Conservation (phyloP, 352 stramenopile genomes). For the Phytophthora colocasiae region DNA sequence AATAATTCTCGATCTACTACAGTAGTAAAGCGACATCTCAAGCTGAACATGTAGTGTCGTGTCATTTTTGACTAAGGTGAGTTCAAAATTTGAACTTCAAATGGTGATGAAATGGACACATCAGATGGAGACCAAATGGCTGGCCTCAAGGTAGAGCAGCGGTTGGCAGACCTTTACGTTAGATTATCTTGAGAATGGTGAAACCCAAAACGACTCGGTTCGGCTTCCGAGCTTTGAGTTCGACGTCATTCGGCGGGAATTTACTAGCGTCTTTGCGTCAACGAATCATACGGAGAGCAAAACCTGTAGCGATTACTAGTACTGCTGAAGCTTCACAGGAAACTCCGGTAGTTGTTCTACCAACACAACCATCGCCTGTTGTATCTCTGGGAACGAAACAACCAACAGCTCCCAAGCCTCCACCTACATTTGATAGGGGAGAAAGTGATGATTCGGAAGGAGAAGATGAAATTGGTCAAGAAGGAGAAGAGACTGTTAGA, state of each 20-base stretch:
- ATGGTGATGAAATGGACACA: too few relatives aligned
- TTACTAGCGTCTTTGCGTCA: conserved; percentile 30
- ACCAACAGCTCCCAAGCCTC: conserved; percentile 26
- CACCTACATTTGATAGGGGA: conserved; percentile 21
- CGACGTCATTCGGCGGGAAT: conserved; percentile 16
- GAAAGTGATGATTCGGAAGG: conserved; percentile 26
- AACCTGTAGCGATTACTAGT: conserved; percentile 13
- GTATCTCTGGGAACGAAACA: conserved; percentile 1
- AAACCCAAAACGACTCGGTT: conserved; percentile 20
- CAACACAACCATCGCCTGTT: not conserved
- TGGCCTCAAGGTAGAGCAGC: not conserved
- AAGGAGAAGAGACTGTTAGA: not conserved
- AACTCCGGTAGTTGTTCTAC: not conserved
- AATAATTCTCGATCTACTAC: too few relatives aligned
- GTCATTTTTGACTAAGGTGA: not conserved
- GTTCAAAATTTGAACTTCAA: too few relatives aligned
- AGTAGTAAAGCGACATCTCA: not conserved
- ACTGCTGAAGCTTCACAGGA: conserved; percentile 8
- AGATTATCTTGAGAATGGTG: conserved; percentile 19
- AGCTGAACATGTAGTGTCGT: too few relatives aligned
- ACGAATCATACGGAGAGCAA: conserved; percentile 17
- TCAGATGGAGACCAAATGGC: too few relatives aligned
- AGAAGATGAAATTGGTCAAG: conserved; percentile 3
- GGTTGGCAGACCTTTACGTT: not conserved
- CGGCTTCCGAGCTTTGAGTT: conserved; percentile 17